Percentiles rank a stretch among this genome's conserved stretches.
Evolutionary conservation across 2,329 filamentous ascomycete species (phyloP).

Genomic region (Penicillium sp.): DNA sequence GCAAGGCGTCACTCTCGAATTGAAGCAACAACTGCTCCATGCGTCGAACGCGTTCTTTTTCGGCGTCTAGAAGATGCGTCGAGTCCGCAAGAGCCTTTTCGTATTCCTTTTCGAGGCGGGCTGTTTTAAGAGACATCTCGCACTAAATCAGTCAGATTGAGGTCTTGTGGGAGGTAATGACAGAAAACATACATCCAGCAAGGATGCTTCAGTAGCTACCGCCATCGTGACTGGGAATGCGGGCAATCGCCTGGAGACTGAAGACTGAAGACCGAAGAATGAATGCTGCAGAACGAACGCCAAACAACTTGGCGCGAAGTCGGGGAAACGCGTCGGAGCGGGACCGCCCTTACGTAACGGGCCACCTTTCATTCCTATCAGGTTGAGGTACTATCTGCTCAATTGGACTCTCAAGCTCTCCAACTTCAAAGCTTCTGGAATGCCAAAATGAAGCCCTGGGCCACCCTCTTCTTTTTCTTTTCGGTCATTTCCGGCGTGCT

Average conservation of each 20-base stretch:
- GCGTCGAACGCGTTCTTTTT: conserved; percentile 68
- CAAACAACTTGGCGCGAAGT: not conserved
- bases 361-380: conserved; percentile 16
- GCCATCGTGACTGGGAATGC: conserved; percentile 8
- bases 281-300: not conserved
- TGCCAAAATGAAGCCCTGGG: conserved; percentile 36
- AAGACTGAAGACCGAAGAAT: not conserved
- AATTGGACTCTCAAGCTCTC: not conserved
- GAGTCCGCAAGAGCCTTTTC: conserved; percentile 63
- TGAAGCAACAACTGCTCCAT: conserved; percentile 69
- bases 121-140: conserved; percentile 52
- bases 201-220: conserved; percentile 8
- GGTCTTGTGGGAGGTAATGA: not conserved
- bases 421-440: conserved; percentile 3
- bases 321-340: conserved; percentile 1
- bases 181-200: conserved; percentile 26
- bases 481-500: conserved; percentile 29
- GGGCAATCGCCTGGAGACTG: not conserved
- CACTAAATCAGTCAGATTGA: conserved; percentile 19
- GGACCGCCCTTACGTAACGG: conserved; percentile 17
- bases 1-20: conserved; percentile 69
- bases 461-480: conserved; percentile 40
- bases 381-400: not conserved
- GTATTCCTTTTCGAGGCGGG: conserved; percentile 67
- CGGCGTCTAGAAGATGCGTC: conserved; percentile 69